Percentiles rank a stretch among this genome's conserved stretches.
Conservation (phyloP, 805 yeast genomes). For the Candida silvicultrix region DNA sequence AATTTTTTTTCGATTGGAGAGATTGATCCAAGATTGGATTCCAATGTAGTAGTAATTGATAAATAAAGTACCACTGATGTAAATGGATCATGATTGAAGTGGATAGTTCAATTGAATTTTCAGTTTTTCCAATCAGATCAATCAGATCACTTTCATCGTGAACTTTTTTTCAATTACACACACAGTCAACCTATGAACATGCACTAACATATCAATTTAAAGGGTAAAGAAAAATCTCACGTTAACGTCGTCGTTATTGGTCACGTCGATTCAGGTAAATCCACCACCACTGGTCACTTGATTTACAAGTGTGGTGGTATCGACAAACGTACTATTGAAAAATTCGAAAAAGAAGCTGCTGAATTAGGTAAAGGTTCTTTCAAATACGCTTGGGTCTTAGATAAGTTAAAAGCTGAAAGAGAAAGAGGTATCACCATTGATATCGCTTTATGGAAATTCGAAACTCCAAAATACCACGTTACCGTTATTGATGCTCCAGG, state of each 20-base stretch:
- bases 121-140: no score
- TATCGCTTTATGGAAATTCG: constrained; percentile 93
- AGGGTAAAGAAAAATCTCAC: constrained; percentile 96
- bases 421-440: constrained; percentile 97
- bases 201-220: constrained; percentile 15
- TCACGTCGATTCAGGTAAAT: constrained; percentile 99
- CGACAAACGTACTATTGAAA: constrained; percentile 97
- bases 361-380: constrained; percentile 97
- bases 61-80: no score
- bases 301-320: constrained; percentile 99
- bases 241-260: constrained; percentile 99
- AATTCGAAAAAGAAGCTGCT: constrained; percentile 98
- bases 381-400: constrained; percentile 98
- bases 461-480: constrained; percentile 89
- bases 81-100: no score
- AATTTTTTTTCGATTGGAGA: neutral
- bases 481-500: constrained; percentile 95
- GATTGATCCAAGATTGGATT: neutral
- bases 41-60: no score
- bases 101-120: no score
- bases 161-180: constrained; percentile 1
- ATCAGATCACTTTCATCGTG: neutral
- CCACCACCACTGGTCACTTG: constrained; percentile 99
- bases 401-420: constrained; percentile 94
- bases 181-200: no score